Evolutionary conservation across 208 protist species (phyloP).

Genomic region (Acanthamoeba castellanii): DNA sequence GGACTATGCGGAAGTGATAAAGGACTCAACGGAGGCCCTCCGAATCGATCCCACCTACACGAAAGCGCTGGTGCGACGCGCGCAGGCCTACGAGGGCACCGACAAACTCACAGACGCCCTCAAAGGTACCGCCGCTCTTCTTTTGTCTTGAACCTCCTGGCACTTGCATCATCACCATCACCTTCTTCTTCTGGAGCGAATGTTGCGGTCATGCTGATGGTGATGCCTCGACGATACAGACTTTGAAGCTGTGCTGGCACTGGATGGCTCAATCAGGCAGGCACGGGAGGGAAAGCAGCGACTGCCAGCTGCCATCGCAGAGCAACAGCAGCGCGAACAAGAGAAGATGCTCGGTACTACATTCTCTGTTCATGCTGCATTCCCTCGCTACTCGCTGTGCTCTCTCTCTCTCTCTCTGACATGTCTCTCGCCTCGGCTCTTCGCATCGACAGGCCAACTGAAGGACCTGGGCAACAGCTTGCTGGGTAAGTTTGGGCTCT

Average conservation of each 20-base stretch:
- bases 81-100: conserved; percentile 93
- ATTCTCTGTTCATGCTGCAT: neutral
- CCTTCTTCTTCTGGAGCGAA: too few relatives aligned
- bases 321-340: conserved; percentile 94
- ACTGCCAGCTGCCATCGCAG: conserved; percentile 90
- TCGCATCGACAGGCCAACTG: conserved; percentile 87
- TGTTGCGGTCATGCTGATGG: too few relatives aligned
- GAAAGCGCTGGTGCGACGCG: conserved; percentile 93
- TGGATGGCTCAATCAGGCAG: conserved; percentile 84
- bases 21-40: conserved; percentile 92
- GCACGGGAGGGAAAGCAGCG: conserved; percentile 84
- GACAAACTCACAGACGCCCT: conserved; percentile 92
- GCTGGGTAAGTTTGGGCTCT: conserved; percentile 96
- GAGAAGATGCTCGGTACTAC: conserved; percentile 94
- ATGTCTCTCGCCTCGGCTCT: neutral
- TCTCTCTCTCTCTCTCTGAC: neutral
- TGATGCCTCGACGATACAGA: conserved; percentile 80
- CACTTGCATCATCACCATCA: too few relatives aligned
- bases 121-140: conserved; percentile 42
- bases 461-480: conserved; percentile 97
- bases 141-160: too few relatives aligned
- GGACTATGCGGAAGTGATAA: conserved; percentile 88
- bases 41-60: conserved; percentile 91
- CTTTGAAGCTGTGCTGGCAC: conserved; percentile 91
- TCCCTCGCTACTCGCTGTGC: neutral